Conservation (phyloP, 345 rosid genomes). For the Ricinus communis region DNA sequence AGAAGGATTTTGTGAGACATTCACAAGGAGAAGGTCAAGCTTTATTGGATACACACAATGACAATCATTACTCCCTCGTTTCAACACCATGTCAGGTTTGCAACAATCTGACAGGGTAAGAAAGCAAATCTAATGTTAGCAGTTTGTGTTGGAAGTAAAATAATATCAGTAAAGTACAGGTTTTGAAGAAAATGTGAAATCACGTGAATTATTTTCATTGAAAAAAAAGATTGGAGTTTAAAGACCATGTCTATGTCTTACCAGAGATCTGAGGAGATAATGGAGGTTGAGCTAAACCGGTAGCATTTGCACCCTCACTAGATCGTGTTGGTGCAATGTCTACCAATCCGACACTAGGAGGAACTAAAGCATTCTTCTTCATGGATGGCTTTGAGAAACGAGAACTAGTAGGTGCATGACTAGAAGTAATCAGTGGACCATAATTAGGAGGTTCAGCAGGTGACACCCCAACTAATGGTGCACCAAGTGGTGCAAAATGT, state of each 20-base stretch:
- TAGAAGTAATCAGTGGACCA: slow-evolving; percentile 56
- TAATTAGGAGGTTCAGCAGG: slow-evolving; percentile 56
- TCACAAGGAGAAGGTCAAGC: slow-evolving; percentile 87
- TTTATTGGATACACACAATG: slow-evolving; percentile 97
- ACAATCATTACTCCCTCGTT: slow-evolving; percentile 67
- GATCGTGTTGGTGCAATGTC: slow-evolving; percentile 71
- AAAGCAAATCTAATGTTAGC: slow-evolving; percentile 24
- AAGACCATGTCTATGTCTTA: slow-evolving; percentile 28
- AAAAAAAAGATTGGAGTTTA: too few species aligned
- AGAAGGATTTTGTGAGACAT: slow-evolving; percentile 79
- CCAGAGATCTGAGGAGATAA: slow-evolving; percentile 68
- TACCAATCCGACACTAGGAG: slow-evolving; percentile 59
- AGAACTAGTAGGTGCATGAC: slow-evolving; percentile 63
- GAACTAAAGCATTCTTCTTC: slow-evolving; percentile 48
- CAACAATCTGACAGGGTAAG: slow-evolving; percentile 66
- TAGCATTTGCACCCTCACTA: slow-evolving; percentile 48
- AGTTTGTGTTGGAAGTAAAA: too few species aligned
- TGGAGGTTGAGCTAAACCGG: slow-evolving; percentile 75
- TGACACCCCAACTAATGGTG: slow-evolving; percentile 36
- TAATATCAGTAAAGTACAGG: too few species aligned
- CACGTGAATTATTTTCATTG: too few species aligned
- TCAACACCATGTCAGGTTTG: slow-evolving; percentile 70
- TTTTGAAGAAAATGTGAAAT: too few species aligned
- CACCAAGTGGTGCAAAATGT: slow-evolving; percentile 45
- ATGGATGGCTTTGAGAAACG: slow-evolving; percentile 59